Evolutionary conservation across 495 filamentous ascomycete genomes (phyloP), one percentile per base, ranked within the genome.

Genomic region (Antarctomyces pellizariae): DNA sequence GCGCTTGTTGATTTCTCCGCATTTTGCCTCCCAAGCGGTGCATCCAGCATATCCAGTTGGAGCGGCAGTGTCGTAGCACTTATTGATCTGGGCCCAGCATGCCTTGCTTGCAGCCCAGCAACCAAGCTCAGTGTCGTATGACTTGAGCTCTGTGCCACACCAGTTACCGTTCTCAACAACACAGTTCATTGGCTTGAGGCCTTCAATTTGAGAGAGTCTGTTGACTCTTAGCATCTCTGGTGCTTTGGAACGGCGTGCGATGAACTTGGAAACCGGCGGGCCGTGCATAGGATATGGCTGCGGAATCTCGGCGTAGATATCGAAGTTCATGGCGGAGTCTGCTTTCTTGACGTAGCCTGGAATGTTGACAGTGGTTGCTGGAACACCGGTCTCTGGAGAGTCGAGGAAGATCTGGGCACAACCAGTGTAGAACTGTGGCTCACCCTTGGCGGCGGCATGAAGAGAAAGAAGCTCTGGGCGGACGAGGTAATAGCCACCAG

Each of bases 371-470:
- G 45, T 62, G 35, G 39, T 36, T 32, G 25, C 37, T 2, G 40
- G 70, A 30, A 39, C 38, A 0, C 48, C 33, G 12, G 45, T 51
- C 10, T 54, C 59, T 7, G 36, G 43, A 3, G 56, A 56, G 24
- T 57, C 29, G 13, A 82, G 31, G 41, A 59, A 72, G 13, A 79
- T 44, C 45, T 84, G 75, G 0, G 66, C 68, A 44, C 76, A 84
- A 11, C 67, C 69, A 24, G 60, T 50, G 37, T 65, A 75, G 43
- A 69, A 70, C 38, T 70, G 64, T 6, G 75, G 69, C 28, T 71
- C 55, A 13, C 37, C 42, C 28, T 59, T 53, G 34, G 56, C 52
- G 12, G 64, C 67, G 25, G 64, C 42, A 19, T 80, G 75, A 14
- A 82, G 53, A 0, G 75, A 66, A 10, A 82, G 41, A 14, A 75